Conservation (phyloP, 495 filamentous ascomycete species). For the Aspergillus haitiensis region DNA sequence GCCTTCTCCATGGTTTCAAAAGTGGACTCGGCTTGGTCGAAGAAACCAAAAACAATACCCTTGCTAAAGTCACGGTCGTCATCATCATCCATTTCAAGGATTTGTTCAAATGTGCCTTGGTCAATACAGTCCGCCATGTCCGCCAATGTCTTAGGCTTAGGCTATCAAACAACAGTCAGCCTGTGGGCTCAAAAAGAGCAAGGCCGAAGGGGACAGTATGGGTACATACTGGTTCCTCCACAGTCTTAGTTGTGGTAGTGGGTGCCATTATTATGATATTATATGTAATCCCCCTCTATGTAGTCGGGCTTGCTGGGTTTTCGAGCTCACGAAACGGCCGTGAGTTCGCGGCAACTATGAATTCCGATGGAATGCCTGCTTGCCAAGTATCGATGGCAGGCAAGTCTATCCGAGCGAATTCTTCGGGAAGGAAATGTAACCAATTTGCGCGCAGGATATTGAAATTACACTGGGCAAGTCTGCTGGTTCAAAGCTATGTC, state of each 20-base stretch:
- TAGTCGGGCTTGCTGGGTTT: neutral
- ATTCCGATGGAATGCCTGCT: neutral
- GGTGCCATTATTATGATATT: constrained; percentile 32
- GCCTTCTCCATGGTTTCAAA: constrained; percentile 80
- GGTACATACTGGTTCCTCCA: constrained; percentile 31
- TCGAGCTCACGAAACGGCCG: neutral
- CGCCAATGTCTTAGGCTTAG: constrained; percentile 48
- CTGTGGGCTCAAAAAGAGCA: neutral
- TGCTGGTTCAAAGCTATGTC: constrained; percentile 25
- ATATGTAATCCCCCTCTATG: neutral
- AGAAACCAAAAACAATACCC: constrained; percentile 89
- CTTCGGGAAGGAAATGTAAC: constrained; percentile 6
- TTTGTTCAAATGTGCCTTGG: constrained; percentile 79
- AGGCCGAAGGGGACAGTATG: neutral
- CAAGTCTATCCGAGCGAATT: constrained; percentile 6
- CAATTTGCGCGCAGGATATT: constrained; percentile 16
- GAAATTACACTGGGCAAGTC: constrained; percentile 22
- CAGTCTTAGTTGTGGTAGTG: constrained; percentile 32
- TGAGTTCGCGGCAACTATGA: constrained; percentile 1
- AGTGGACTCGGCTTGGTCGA: constrained; percentile 84
- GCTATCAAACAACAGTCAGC: constrained; percentile 27
- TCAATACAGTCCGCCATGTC: constrained; percentile 75
- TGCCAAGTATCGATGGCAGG: neutral
- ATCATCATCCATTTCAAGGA: constrained; percentile 94
- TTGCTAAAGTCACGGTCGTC: constrained; percentile 75